These are phyloP conservation scores for Rutstroemia sp. DNA, from an alignment of 2,329 filamentous ascomycete species.

Conservation along the genomic window DNA sequence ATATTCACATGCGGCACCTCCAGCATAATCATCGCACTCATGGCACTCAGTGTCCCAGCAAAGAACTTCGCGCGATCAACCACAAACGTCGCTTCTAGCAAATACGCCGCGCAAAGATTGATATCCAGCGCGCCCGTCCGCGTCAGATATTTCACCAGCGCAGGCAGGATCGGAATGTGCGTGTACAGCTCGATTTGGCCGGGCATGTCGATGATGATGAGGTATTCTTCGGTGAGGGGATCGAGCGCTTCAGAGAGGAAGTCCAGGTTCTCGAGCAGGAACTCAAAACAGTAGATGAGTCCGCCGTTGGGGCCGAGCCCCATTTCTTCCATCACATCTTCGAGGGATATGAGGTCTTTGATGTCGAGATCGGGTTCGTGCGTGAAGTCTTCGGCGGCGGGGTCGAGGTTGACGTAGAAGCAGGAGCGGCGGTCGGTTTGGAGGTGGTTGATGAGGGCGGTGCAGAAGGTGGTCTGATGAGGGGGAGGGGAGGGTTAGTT, in stretches of 20 bases:
- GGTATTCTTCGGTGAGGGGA: conserved; percentile 82
- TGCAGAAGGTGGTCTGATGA: conserved; percentile 80
- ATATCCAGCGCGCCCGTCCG: conserved; percentile 77
- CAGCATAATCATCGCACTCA: conserved; percentile 99
- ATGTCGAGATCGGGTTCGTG: conserved; percentile 93
- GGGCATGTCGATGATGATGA: conserved; percentile 98
- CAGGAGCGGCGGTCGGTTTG: conserved; percentile 85
- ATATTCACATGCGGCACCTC: conserved; percentile 96
- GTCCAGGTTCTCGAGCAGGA: conserved; percentile 88
- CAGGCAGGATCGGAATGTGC: conserved; percentile 86
- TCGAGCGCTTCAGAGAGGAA: conserved; percentile 83
- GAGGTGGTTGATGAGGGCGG: conserved; percentile 85
- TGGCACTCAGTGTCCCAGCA: conserved; percentile 86
- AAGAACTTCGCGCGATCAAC: conserved; percentile 97
- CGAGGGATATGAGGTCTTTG: conserved; percentile 85
- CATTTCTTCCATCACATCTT: conserved; percentile 96
- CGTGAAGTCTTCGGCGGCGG: conserved; percentile 85
- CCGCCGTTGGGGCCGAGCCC: conserved; percentile 85
- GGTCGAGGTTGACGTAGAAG: conserved; percentile 98
- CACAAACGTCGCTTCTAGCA: conserved; percentile 93
- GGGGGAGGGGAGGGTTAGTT: not conserved
- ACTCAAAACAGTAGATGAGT: conserved; percentile 94
- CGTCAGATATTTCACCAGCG: conserved; percentile 73
- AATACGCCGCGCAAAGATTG: conserved; percentile 85
- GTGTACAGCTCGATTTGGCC: conserved; percentile 99